A percentile compares a stretch with the other conserved stretches of the same genome.
These are phyloP conservation scores for Phytopythium vexans DNA, from an alignment of 352 stramenopile genomes.

Conservation along the genomic window DNA sequence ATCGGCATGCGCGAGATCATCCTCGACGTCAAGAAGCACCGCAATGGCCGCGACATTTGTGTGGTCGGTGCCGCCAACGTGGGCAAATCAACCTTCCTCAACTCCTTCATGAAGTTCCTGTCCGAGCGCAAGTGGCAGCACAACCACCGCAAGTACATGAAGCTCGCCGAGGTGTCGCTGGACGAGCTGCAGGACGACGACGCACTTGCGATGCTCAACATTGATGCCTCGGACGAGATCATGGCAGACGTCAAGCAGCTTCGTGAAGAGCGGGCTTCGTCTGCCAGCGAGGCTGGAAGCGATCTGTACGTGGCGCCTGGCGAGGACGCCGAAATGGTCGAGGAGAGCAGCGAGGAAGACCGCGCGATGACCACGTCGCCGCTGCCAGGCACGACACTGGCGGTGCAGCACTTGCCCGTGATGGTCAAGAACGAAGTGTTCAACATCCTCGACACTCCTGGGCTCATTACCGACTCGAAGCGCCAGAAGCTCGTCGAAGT, in stretches of 20 bases:
- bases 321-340: slow-evolving; percentile 64
- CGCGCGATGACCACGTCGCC: slow-evolving; percentile 86
- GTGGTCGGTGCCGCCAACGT: slow-evolving; percentile 91
- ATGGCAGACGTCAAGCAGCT: slow-evolving; percentile 11
- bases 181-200: slow-evolving; percentile 49
- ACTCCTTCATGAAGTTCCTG: slow-evolving; percentile 85
- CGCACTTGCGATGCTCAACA: slow-evolving; percentile 46
- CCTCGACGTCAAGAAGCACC: slow-evolving; percentile 70
- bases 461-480: slow-evolving; percentile 74
- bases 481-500: slow-evolving; percentile 79
- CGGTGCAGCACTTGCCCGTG: slow-evolving; percentile 73
- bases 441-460: slow-evolving; percentile 80
- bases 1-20: slow-evolving; percentile 88
- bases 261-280: slow-evolving; percentile 7
- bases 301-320: slow-evolving; percentile 52
- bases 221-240: slow-evolving; percentile 36
- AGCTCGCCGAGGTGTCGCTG: slow-evolving; percentile 52
- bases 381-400: slow-evolving; percentile 89
- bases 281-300: slow-evolving; percentile 1
- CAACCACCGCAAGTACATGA: slow-evolving; percentile 87
- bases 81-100: slow-evolving; percentile 92
- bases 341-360: slow-evolving; percentile 61
- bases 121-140: slow-evolving; percentile 81
- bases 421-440: slow-evolving; percentile 79
- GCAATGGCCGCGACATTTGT: slow-evolving; percentile 83